These are phyloP conservation scores for Keithomyces neogunnii DNA, from an alignment of 2,329 filamentous ascomycete species.

Conservation along the genomic window DNA sequence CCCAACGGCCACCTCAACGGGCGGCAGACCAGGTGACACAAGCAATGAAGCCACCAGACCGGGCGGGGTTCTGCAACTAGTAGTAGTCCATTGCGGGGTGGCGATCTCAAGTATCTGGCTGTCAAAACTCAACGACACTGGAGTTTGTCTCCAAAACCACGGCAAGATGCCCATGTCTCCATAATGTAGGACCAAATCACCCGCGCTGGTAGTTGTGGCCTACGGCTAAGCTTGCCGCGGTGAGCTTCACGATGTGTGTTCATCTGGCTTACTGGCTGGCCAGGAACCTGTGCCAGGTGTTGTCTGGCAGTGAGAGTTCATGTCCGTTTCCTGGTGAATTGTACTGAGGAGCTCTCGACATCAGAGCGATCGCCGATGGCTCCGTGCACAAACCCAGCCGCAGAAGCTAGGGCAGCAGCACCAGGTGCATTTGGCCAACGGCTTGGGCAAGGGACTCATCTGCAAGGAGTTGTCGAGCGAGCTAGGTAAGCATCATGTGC, in stretches of 20 bases:
- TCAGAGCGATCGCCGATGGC: neutral
- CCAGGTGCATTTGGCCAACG: neutral
- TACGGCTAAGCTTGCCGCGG: neutral
- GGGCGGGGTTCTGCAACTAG: constrained; percentile 8
- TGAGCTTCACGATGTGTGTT: neutral
- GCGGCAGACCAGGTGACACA: constrained; percentile 8
- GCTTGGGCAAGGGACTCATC: neutral
- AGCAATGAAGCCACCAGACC: constrained; percentile 7
- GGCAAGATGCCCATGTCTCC: no score
- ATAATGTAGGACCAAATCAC: no score
- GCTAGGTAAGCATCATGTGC: no score
- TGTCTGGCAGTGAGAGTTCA: neutral
- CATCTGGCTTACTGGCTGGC: neutral
- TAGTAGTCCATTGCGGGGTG: constrained; percentile 8
- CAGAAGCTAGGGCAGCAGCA: neutral
- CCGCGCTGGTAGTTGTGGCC: neutral
- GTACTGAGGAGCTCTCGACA: neutral
- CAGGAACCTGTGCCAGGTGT: neutral
- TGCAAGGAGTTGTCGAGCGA: no score
- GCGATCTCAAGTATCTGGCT: neutral
- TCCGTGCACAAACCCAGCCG: neutral
- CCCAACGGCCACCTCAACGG: neutral
- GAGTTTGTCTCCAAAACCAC: neutral
- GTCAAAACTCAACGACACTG: neutral
- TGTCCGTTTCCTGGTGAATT: neutral